phyloP scores from a whole-genome alignment of 176 grass and related monocot genomes.

The Bothriochloa decipiens region DNA sequence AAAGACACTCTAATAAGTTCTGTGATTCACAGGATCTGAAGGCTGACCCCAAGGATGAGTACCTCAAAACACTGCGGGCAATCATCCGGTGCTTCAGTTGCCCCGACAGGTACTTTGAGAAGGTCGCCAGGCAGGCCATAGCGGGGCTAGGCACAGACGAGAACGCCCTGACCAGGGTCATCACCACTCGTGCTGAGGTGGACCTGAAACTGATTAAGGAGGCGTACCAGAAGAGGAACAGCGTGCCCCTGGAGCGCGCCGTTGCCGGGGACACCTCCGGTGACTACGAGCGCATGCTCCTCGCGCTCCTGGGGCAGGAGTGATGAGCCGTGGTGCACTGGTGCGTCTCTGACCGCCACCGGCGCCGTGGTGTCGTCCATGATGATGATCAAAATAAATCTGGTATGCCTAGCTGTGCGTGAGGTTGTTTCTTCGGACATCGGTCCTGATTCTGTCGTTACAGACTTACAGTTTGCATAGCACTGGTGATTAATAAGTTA shows the following conservation, averaged over 20 bases:
- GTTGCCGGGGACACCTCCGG: slow-evolving; percentile 72
- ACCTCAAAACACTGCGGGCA: slow-evolving; percentile 63
- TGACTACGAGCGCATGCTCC: slow-evolving; percentile 84
- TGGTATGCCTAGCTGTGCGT: background rate
- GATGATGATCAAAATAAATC: slow-evolving; percentile 21
- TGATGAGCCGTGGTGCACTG: slow-evolving; percentile 23
- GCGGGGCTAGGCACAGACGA: slow-evolving; percentile 76
- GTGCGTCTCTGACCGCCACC: background rate
- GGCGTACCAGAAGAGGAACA: slow-evolving; percentile 86
- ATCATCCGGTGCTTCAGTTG: slow-evolving; percentile 71
- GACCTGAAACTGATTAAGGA: slow-evolving; percentile 82
- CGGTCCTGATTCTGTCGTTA: background rate
- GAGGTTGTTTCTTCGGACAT: slow-evolving; percentile 17
- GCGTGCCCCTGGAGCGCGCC: slow-evolving; percentile 53
- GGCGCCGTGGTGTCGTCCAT: background rate
- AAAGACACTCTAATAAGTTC: background rate
- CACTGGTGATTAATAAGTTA: slow-evolving; percentile 33
- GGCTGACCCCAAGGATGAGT: slow-evolving; percentile 87
- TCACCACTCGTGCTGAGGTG: slow-evolving; percentile 87
- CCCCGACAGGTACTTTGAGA: slow-evolving; percentile 83
- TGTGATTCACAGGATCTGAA: slow-evolving; percentile 70
- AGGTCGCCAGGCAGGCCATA: slow-evolving; percentile 66
- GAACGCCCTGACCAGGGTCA: slow-evolving; percentile 68
- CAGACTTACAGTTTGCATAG: slow-evolving; percentile 16
- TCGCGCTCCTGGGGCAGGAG: slow-evolving; percentile 68